Evolutionary conservation across 2,329 filamentous ascomycete species (phyloP).

Genomic region (Aspergillus sp.): DNA sequence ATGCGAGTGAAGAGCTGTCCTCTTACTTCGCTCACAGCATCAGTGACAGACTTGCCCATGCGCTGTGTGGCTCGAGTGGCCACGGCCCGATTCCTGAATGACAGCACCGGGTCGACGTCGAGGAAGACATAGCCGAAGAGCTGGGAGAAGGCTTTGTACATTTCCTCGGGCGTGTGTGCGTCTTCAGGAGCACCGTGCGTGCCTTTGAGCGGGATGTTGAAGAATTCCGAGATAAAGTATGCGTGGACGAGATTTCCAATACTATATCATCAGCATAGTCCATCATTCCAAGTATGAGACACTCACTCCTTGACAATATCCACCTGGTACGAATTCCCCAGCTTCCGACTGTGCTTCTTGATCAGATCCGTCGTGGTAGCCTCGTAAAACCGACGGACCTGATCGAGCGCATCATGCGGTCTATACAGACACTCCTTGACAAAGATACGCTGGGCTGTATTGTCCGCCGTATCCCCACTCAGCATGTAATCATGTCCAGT

Average conservation of each 20-base stretch:
- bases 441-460: constrained; percentile 12
- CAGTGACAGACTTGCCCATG: no score
- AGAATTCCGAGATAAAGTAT: constrained; percentile 19
- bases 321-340: constrained; percentile 15
- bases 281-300: not conserved
- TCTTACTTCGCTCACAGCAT: no score
- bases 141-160: constrained; percentile 45
- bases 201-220: constrained; percentile 16
- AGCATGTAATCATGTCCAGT: constrained; percentile 9
- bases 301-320: constrained; percentile 19
- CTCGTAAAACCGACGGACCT: no score
- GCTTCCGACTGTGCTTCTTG: constrained; percentile 13
- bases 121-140: constrained; percentile 45
- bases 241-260: constrained; percentile 22
- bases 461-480: constrained; percentile 11
- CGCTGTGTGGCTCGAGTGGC: no score
- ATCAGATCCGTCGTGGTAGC: constrained; percentile 10
- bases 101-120: constrained; percentile 19
- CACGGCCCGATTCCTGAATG: no score
- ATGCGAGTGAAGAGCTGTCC: no score
- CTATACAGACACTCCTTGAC: constrained; percentile 3
- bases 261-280: constrained; percentile 2
- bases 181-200: constrained; percentile 21
- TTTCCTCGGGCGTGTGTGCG: constrained; percentile 48
- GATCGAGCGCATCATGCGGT: no score